A percentile compares a stretch with the other conserved stretches of the same genome.
Conservation (phyloP, 352 stramenopile species). For the Globisporangium heterothallicum region DNA sequence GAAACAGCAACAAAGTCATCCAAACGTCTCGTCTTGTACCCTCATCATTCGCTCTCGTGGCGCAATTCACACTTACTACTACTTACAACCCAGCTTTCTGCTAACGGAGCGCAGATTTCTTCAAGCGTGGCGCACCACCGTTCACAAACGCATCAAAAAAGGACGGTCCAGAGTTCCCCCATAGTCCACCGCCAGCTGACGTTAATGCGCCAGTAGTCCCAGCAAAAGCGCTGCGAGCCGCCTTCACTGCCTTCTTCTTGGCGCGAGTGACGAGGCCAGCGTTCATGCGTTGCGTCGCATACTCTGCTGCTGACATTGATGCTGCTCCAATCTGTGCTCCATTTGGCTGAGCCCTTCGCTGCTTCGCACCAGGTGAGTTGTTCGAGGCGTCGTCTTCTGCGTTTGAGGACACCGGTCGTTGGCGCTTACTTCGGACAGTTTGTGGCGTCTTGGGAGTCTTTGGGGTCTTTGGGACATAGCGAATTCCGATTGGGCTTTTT, state of each 20-base stretch:
- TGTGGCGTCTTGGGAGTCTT: constrained; percentile 17
- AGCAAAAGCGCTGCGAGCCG: constrained; percentile 2
- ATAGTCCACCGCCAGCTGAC: constrained; percentile 3
- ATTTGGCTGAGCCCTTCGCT: neutral
- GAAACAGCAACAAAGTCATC: neutral
- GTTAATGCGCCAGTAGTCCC: constrained; percentile 10
- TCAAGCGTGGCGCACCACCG: constrained; percentile 49
- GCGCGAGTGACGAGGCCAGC: constrained; percentile 28
- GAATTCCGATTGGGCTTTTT: constrained; percentile 17
- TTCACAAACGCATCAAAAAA: constrained; percentile 81
- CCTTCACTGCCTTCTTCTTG: constrained; percentile 34
- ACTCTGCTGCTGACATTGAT: constrained; percentile 14
- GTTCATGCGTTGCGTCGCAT: constrained; percentile 32
- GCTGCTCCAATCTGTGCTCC: neutral
- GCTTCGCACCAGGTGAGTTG: neutral
- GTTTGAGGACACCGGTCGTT: neutral
- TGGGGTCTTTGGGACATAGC: constrained; percentile 15
- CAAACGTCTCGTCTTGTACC: neutral
- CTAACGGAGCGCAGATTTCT: constrained; percentile 18
- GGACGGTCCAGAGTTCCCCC: constrained; percentile 19
- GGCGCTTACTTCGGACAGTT: constrained; percentile 7
- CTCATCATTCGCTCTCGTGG: neutral
- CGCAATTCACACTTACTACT: neutral
- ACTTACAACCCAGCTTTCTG: neutral
- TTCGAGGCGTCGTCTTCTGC: constrained; percentile 2